These are phyloP conservation scores for Bidens hawaiensis DNA, from an alignment of 140 eudicot genomes.

Conservation along the genomic window DNA sequence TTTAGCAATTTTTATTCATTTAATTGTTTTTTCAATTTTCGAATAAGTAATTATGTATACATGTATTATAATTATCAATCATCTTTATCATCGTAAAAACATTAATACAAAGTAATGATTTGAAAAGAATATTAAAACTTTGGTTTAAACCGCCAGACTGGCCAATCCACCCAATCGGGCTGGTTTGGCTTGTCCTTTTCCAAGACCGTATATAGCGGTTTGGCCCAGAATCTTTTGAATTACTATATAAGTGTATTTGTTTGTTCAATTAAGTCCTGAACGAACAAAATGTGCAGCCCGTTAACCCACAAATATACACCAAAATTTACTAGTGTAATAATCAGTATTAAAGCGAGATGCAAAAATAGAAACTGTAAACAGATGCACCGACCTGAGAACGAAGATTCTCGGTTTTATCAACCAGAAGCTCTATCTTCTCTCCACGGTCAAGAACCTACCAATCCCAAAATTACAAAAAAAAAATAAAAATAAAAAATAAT, in stretches of 20 bases:
- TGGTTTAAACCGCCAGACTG: no score
- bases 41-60: no score
- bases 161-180: no score
- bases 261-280: not conserved
- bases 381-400: conserved; percentile 53
- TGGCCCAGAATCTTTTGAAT: not conserved
- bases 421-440: conserved; percentile 67
- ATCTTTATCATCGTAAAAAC: no score
- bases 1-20: no score
- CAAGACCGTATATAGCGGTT: not conserved
- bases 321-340: not conserved
- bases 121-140: no score
- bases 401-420: conserved; percentile 65
- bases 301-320: not conserved
- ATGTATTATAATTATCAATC: no score
- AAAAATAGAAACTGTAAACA: not conserved
- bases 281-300: not conserved
- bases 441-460: conserved; percentile 69
- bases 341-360: not conserved
- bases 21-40: no score
- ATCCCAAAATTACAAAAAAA: not conserved
- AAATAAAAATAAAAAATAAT: not conserved
- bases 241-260: not conserved
- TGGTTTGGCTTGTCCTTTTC: not conserved
- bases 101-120: no score